phyloP scores from a whole-genome alignment of 2,329 filamentous ascomycete species.

The Alternaria arborescens region DNA sequence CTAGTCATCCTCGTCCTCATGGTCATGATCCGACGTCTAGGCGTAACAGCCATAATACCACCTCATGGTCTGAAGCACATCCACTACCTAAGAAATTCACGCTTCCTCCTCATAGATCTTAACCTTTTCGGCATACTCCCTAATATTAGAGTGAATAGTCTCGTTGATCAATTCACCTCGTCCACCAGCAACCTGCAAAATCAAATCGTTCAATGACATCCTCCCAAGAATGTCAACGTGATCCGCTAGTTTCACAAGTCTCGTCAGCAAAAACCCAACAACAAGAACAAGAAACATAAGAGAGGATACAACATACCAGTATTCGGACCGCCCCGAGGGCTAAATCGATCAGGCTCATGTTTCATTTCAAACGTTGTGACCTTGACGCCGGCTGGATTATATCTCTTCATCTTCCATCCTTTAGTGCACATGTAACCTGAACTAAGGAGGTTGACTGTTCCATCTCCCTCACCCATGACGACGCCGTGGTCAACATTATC shows the following conservation, averaged over 20 bases:
- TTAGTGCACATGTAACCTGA: slow-evolving; percentile 96
- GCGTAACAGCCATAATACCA: neutral
- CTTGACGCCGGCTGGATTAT: slow-evolving; percentile 84
- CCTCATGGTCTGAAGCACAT: neutral
- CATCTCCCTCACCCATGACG: slow-evolving; percentile 94
- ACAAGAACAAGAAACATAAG: neutral
- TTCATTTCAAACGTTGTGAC: slow-evolving; percentile 94
- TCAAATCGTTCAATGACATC: slow-evolving; percentile 87
- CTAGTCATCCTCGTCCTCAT: neutral
- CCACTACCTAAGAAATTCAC: neutral
- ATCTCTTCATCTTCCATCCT: slow-evolving; percentile 92
- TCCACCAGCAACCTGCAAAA: slow-evolving; percentile 85
- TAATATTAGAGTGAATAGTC: slow-evolving; percentile 81
- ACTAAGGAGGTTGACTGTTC: slow-evolving; percentile 92
- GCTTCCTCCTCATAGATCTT: slow-evolving; percentile 72
- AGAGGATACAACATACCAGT: slow-evolving; percentile 59
- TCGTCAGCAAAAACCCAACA: slow-evolving; percentile 10
- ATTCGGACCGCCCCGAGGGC: slow-evolving; percentile 75
- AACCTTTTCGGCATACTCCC: slow-evolving; percentile 81
- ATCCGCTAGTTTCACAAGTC: slow-evolving; percentile 65
- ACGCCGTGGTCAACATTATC: slow-evolving; percentile 79
- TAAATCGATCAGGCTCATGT: slow-evolving; percentile 93
- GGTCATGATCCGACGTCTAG: neutral
- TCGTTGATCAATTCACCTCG: slow-evolving; percentile 81
- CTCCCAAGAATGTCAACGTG: slow-evolving; percentile 96